phyloP scores from a whole-genome alignment of 1,139 yeast genomes.

The Magnusiomyces sp. region DNA sequence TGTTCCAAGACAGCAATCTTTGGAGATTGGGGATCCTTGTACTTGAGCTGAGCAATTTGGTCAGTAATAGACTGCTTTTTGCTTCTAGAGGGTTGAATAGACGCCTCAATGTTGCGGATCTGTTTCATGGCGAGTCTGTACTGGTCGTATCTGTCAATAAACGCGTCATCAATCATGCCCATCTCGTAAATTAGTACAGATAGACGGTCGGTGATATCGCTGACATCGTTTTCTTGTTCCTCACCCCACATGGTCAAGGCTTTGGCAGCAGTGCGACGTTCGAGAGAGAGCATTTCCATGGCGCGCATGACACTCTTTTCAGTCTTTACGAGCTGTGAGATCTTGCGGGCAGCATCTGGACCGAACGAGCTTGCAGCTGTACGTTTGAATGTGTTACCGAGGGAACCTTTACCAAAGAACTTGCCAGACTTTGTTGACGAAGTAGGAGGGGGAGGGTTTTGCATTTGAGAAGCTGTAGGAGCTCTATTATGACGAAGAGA shows the following conservation, averaged over 20 bases:
- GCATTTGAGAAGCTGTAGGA: slow-evolving; percentile 93
- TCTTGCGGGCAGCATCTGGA: slow-evolving; percentile 88
- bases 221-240: slow-evolving; percentile 93
- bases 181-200: slow-evolving; percentile 94
- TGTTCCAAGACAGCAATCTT: slow-evolving; percentile 92
- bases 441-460: slow-evolving; percentile 79
- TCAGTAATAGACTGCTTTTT: slow-evolving; percentile 96
- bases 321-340: slow-evolving; percentile 84
- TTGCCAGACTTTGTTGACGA: slow-evolving; percentile 76
- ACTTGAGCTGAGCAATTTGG: slow-evolving; percentile 94
- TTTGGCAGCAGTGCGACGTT: slow-evolving; percentile 93
- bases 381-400: slow-evolving; percentile 71
- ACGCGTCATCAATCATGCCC: slow-evolving; percentile 96
- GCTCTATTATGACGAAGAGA: slow-evolving; percentile 92
- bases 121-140: slow-evolving; percentile 94
- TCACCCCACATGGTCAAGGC: slow-evolving; percentile 97
- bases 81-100: slow-evolving; percentile 97
- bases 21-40: slow-evolving; percentile 97
- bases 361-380: slow-evolving; percentile 90
- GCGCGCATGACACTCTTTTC: slow-evolving; percentile 96
- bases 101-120: slow-evolving; percentile 91
- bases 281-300: slow-evolving; percentile 86
- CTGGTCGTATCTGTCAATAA: slow-evolving; percentile 95
- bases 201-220: slow-evolving; percentile 93
- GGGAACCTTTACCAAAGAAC: slow-evolving; percentile 86